Conservation (phyloP, 2,329 filamentous ascomycete genomes). For the Venturia oleaginea region DNA sequence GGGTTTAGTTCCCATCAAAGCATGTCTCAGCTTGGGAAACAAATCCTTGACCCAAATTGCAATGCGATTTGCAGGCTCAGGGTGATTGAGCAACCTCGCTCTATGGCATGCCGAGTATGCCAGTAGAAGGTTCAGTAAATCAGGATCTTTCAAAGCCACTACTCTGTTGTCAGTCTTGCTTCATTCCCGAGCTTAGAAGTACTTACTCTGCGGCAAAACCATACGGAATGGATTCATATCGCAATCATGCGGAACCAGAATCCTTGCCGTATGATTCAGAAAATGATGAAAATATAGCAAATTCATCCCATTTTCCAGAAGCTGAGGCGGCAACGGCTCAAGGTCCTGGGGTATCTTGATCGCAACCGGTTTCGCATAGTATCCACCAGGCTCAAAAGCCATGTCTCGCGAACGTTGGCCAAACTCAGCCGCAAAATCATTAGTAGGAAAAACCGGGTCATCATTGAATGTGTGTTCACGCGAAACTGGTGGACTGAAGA, state of each 20-base stretch:
- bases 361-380: slow-evolving; percentile 60
- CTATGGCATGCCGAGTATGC: slow-evolving; percentile 81
- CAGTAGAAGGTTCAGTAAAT: slow-evolving; percentile 66
- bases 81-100: slow-evolving; percentile 62
- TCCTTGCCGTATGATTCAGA: slow-evolving; percentile 69
- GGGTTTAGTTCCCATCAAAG: slow-evolving; percentile 52
- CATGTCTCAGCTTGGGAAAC: slow-evolving; percentile 61
- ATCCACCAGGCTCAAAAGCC: slow-evolving; percentile 51
- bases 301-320: slow-evolving; percentile 70
- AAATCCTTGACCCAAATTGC: slow-evolving; percentile 72
- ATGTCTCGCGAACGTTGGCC: slow-evolving; percentile 40
- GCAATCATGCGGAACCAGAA: slow-evolving; percentile 54
- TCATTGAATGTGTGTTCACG: slow-evolving; percentile 24
- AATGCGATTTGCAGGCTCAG: slow-evolving; percentile 68
- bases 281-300: slow-evolving; percentile 67
- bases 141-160: slow-evolving; percentile 60
- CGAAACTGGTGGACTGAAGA: slow-evolving; percentile 26
- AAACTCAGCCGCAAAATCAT: slow-evolving; percentile 26
- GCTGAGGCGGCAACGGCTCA: slow-evolving; percentile 45
- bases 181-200: slow-evolving; percentile 24
- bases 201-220: slow-evolving; percentile 53
- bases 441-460: slow-evolving; percentile 24
- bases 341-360: slow-evolving; percentile 53
- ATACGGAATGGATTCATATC: slow-evolving; percentile 51
- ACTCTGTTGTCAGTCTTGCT: slow-evolving; percentile 36